Conservation (phyloP, 768 basidiomycete genomes). For the Mycena vitilis region DNA sequence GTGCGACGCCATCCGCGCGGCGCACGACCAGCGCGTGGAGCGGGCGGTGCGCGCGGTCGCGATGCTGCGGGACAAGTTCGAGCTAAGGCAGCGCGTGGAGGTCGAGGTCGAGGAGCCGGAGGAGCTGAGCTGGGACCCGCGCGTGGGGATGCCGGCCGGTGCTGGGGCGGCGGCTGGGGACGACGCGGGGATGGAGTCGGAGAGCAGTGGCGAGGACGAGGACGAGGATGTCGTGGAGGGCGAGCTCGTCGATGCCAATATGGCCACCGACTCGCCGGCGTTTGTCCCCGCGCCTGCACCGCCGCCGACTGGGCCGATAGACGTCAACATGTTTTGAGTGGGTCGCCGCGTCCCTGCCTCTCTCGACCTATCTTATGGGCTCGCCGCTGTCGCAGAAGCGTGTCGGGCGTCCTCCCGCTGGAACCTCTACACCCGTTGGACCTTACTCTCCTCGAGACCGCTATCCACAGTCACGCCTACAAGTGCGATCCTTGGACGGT, state of each 20-base stretch:
- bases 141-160: slow-evolving; percentile 44
- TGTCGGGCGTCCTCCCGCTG: no score
- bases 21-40: slow-evolving; percentile 82
- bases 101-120: slow-evolving; percentile 85
- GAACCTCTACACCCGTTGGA: no score
- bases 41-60: slow-evolving; percentile 83
- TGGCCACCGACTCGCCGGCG: slow-evolving; percentile 29
- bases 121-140: slow-evolving; percentile 79
- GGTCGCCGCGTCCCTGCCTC: no score
- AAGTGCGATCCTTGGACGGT: no score
- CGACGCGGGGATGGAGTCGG: slow-evolving; percentile 44
- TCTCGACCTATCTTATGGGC: no score
- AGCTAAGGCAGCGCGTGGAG: slow-evolving; percentile 85
- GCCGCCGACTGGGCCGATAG: slow-evolving; percentile 7
- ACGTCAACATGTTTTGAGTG: slow-evolving; percentile 27
- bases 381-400: no score
- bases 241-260: slow-evolving; percentile 34
- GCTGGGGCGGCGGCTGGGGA: slow-evolving; percentile 34
- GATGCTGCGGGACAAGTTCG: slow-evolving; percentile 83
- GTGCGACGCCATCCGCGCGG: slow-evolving; percentile 72
- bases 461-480: no score
- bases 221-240: slow-evolving; percentile 48
- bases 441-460: no score
- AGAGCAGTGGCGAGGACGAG: slow-evolving; percentile 53
- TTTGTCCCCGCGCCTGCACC: slow-evolving; percentile 12